phyloP scores from a whole-genome alignment of 495 filamentous ascomycete genomes.

The Durotheca rogersii region DNA sequence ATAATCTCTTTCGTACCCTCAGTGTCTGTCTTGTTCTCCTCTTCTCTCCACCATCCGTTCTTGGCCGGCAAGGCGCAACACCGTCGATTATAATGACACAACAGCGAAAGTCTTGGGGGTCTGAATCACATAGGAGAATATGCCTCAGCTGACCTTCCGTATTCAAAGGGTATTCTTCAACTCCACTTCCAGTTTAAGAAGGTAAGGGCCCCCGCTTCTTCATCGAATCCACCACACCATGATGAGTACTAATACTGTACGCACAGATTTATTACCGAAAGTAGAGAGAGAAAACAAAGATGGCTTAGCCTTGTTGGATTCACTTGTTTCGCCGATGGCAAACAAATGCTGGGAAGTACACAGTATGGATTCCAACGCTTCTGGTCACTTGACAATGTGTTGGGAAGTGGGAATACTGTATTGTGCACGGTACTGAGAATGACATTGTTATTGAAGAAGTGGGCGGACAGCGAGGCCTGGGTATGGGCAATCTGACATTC shows the following conservation, averaged over 20 bases:
- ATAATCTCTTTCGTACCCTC: too few relatives aligned
- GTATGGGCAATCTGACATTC: neutral
- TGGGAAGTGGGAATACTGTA: neutral
- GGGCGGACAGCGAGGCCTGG: neutral
- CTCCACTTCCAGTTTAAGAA: constrained; percentile 98
- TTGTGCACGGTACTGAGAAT: constrained; percentile 1
- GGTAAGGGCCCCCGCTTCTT: constrained; percentile 40
- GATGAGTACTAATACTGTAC: constrained; percentile 40
- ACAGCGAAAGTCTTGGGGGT: too few relatives aligned
- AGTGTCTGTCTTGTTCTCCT: constrained; percentile 6
- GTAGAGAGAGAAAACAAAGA: constrained; percentile 40
- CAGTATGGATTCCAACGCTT: constrained; percentile 6
- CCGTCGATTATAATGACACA: constrained; percentile 4
- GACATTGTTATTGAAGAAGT: too few relatives aligned
- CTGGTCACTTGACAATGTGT: neutral
- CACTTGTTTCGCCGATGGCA: neutral
- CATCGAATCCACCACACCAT: neutral
- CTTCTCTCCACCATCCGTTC: constrained; percentile 6
- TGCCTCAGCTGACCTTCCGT: constrained; percentile 27
- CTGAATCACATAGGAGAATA: too few relatives aligned
- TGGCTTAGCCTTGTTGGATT: constrained; percentile 18
- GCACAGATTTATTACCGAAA: constrained; percentile 68
- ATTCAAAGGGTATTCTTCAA: constrained; percentile 81
- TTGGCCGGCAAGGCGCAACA: neutral
- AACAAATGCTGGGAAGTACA: too few relatives aligned